Evolutionary conservation across 2,329 filamentous ascomycete species (phyloP).

Genomic region (Thelonectria rubi): DNA sequence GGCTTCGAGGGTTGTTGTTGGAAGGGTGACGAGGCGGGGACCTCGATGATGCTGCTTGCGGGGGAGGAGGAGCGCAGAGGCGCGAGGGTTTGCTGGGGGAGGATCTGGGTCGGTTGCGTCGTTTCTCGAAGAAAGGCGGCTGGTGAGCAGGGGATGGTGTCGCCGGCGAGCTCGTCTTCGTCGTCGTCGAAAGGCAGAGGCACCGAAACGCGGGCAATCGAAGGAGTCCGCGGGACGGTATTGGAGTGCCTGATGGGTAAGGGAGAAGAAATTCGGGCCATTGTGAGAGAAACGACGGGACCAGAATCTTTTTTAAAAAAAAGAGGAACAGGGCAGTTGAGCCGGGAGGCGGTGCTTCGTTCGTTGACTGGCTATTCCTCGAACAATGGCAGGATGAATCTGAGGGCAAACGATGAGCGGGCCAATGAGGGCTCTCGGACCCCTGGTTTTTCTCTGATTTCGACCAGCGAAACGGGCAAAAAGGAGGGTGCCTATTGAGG

Average conservation of each 20-base stretch:
- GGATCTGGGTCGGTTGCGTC: slow-evolving; percentile 60
- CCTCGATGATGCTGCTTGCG: slow-evolving; percentile 69
- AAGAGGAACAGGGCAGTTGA: slow-evolving; percentile 22
- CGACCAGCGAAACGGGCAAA: slow-evolving; percentile 5
- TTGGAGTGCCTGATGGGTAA: slow-evolving; percentile 45
- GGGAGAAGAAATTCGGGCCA: slow-evolving; percentile 46
- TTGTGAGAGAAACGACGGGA: slow-evolving; percentile 28
- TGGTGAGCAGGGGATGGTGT: slow-evolving; percentile 58
- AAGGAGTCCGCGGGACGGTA: slow-evolving; percentile 42
- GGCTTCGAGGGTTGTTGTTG: slow-evolving; percentile 53
- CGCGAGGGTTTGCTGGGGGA: slow-evolving; percentile 51
- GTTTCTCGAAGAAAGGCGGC: slow-evolving; percentile 46
- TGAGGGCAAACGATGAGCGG: background rate
- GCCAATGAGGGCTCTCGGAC: background rate
- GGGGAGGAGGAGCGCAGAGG: slow-evolving; percentile 53
- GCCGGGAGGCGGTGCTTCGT: slow-evolving; percentile 20
- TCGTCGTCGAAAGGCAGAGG: slow-evolving; percentile 48
- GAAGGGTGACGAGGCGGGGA: slow-evolving; percentile 87
- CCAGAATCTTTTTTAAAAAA: slow-evolving; percentile 11
- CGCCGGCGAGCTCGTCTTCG: slow-evolving; percentile 56
- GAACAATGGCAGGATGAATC: background rate
- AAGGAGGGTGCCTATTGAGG: background rate
- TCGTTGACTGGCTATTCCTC: slow-evolving; percentile 4
- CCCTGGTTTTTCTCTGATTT: background rate
- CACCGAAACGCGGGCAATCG: slow-evolving; percentile 37